Evolutionary conservation across 2,329 filamentous ascomycete species (phyloP), one percentile per base, ranked within the genome.

Genomic region (Colletotrichum sojae): DNA sequence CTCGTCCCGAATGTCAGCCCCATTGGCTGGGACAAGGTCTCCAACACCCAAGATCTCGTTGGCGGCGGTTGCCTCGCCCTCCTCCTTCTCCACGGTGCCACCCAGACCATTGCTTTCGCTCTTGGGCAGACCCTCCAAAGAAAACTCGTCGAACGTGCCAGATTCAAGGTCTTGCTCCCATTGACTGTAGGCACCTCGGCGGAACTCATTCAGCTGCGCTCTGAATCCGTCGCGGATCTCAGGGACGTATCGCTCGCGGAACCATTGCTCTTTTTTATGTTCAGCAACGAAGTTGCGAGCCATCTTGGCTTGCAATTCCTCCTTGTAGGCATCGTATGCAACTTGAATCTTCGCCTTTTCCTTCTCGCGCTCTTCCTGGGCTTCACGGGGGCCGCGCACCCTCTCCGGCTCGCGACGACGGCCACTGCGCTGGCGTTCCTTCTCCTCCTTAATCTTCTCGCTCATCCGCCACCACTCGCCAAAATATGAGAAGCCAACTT

Each of bases 211-310:
- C 61, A 98, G 84, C 75, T 94, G 92, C 69, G 85, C 84, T 64
- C 92, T 91, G 75, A 98, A 89, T 2, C 88, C 86, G 73, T 95
- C 91, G 60, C 93, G 88, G 63, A 95, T 90, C 73, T 96, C 94
- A 1, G 94, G 89, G 36, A 97, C 91, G 75, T 99, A 99, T 78
- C 94, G 91, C 81, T 99, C 96, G 74, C 92, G 94, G 83, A 99
- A 99, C 96, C 96, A 99, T 78, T 99, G 95, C 79, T 99, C 96
- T 51, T 91, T 90, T 78, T 97, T 97, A 81, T 99, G 96, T 74
- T 94, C 92, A 57, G 92, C 89, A 49, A 99, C 96, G 78, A 99
- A 99, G 1, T 89, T 86, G 72, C 94, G 91, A 0, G 96, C 95
- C 92, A 97, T 95, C 78, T 90, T 91, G 4, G 87, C 89, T 75